A percentile compares a stretch with the other conserved stretches of the same genome.
phyloP scores from a whole-genome alignment of 768 basidiomycete species.

The Termitomyces sp. region DNA sequence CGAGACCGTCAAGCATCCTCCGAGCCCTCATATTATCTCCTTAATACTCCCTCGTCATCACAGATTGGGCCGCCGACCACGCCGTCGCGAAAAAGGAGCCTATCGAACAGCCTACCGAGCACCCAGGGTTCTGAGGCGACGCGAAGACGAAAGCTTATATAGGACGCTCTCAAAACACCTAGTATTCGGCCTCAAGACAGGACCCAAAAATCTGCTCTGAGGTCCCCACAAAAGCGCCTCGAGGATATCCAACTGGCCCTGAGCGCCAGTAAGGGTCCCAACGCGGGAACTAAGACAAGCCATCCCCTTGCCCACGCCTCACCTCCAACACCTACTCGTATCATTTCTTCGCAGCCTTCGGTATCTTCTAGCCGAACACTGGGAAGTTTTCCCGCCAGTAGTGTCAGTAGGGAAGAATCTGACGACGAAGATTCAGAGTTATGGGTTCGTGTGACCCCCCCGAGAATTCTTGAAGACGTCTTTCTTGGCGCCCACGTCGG shows the following conservation, averaged over 20 bases:
- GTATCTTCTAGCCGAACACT: background rate
- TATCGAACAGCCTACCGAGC: conserved; percentile 2
- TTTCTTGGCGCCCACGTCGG: conserved; percentile 1
- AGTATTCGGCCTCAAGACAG: background rate
- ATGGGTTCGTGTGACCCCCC: conserved; percentile 12
- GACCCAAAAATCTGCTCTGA: background rate
- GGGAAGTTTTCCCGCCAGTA: background rate
- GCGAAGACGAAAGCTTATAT: conserved; percentile 19
- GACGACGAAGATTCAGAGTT: conserved; percentile 7
- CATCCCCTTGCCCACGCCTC: background rate
- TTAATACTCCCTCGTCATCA: background rate
- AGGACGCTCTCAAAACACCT: conserved; percentile 13
- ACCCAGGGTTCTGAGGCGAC: conserved; percentile 4
- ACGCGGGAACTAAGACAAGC: background rate
- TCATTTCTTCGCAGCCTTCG: background rate
- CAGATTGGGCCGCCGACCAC: conserved; percentile 2
- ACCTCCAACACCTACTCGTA: conserved; percentile 2
- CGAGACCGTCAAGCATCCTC: background rate
- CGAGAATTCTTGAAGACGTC: conserved; percentile 2
- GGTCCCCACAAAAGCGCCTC: background rate
- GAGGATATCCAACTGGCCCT: conserved; percentile 4
- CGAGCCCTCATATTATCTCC: background rate
- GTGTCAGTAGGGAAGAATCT: background rate
- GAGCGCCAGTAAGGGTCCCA: background rate
- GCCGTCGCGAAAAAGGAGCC: conserved; percentile 13